These are phyloP conservation scores for Dimocarpus longan DNA, from an alignment of 345 rosid genomes.

Conservation along the genomic window DNA sequence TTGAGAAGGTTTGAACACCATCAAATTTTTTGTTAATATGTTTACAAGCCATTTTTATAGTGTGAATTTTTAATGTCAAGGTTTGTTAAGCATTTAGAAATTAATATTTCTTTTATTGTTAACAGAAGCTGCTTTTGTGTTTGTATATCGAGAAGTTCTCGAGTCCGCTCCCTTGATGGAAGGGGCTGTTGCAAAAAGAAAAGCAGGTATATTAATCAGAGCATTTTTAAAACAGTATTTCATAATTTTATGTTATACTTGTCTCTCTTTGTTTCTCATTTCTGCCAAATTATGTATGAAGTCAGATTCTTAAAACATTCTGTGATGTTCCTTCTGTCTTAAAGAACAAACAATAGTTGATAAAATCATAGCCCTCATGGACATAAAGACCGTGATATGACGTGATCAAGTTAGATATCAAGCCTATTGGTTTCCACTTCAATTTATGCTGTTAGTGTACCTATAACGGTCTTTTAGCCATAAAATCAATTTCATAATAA, in stretches of 20 bases:
- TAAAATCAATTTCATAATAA: not conserved
- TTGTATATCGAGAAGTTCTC: slow-evolving; percentile 81
- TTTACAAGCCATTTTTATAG: not conserved
- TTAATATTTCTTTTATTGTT: not conserved
- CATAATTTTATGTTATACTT: not conserved
- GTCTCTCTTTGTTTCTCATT: not conserved
- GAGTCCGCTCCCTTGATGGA: slow-evolving; percentile 30
- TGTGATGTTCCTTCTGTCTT: not conserved
- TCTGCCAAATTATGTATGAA: not conserved
- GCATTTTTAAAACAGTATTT: not conserved
- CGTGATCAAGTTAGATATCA: not conserved
- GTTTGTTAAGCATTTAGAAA: not conserved
- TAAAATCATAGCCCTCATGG: not conserved
- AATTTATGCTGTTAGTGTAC: not conserved
- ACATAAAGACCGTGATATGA: not conserved
- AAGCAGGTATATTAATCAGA: slow-evolving; percentile 58
- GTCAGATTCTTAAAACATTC: not conserved
- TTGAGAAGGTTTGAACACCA: not conserved
- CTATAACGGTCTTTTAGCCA: not conserved
- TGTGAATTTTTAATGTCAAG: not conserved
- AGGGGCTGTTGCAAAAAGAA: slow-evolving; percentile 58
- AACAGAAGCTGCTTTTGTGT: slow-evolving; percentile 76
- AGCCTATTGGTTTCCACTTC: not conserved
- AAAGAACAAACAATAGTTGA: not conserved
- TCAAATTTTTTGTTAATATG: not conserved